Base-by-base conservation (phyloP, 2,329 filamentous ascomycete species). In the Botrytis aclada region DNA sequence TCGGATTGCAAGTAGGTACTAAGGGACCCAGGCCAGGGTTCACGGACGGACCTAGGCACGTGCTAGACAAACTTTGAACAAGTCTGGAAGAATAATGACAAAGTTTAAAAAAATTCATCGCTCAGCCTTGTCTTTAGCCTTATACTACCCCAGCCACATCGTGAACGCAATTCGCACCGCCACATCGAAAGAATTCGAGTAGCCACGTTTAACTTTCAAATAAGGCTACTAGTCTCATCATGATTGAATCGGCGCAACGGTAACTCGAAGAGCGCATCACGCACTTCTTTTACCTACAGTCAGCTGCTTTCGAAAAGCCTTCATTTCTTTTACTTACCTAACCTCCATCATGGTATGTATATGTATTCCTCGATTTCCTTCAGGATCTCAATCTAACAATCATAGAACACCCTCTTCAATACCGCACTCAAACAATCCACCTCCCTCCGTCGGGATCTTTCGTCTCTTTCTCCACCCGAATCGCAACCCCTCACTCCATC, bases 391-490 rank as follows among this genome's bases (percentile, higher is more conserved):
- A 34, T n/a, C n/a, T 70, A 63, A 70, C 51, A 16, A 41, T 14
- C 9, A 63, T 75, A 94, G 93, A 95, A 95, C 80, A 91, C 92
- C 62, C 87, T 94, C 69, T 97, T 95, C 85, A 97, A 97, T 82
- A 92, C 92, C 73, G 93, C 93, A 70, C 86, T 96, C 71, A 93
- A 94, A 84, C 93, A 97, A 84, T 94, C 91, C 77, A 93, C 92
- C 78, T 88, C 92, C 62, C 89, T 97, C 77, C 91, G 92, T 78
- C 88, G 88, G 80, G 93, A 96, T 80, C 88, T 97, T 75, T 89
- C 92, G 78, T 86, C 87, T 64, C 91, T 95, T 79, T 86, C 91
- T 73, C 85, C 89, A 74, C 84, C 66, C 20, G 66, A 64, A 62
- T 69, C 86, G 14, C 85, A 86, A 4, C 82, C 85, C 43, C 86